phyloP scores from a whole-genome alignment of 768 basidiomycete genomes.

The Nidularia sp. region DNA sequence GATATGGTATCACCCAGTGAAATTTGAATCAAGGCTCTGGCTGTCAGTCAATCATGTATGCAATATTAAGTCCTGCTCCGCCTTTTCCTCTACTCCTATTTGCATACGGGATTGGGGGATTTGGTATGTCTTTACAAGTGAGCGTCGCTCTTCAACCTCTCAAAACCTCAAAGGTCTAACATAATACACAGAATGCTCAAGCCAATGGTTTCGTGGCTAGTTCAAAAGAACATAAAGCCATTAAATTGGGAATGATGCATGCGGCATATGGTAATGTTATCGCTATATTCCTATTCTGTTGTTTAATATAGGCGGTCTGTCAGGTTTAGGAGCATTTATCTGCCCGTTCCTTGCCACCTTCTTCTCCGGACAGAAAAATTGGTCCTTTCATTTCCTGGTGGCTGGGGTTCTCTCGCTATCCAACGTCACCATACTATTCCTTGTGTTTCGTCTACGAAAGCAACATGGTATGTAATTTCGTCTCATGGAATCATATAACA shows the following conservation, averaged over 20 bases:
- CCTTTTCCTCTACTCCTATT: constrained; percentile 50
- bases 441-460: too few relatives aligned
- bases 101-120: constrained; percentile 40
- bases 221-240: constrained; percentile 33
- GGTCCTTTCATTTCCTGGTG: constrained; percentile 50
- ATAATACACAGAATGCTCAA: constrained; percentile 29
- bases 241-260: constrained; percentile 51
- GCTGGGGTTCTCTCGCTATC: too few relatives aligned
- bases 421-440: too few relatives aligned
- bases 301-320: constrained; percentile 11
- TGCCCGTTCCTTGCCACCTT: constrained; percentile 66
- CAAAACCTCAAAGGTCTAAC: too few relatives aligned
- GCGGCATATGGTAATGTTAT: constrained; percentile 38
- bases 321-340: constrained; percentile 35
- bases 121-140: constrained; percentile 37
- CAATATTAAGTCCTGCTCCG: constrained; percentile 24
- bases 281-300: too few relatives aligned
- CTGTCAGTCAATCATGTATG: too few relatives aligned
- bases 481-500: too few relatives aligned
- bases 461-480: too few relatives aligned
- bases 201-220: constrained; percentile 51
- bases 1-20: too few relatives aligned
- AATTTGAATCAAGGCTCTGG: too few relatives aligned
- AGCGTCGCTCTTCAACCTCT: too few relatives aligned
- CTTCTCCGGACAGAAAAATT: constrained; percentile 45